Evolutionary conservation across 306 rosid genomes (phyloP).

Genomic region (Glycine tomentella): DNA sequence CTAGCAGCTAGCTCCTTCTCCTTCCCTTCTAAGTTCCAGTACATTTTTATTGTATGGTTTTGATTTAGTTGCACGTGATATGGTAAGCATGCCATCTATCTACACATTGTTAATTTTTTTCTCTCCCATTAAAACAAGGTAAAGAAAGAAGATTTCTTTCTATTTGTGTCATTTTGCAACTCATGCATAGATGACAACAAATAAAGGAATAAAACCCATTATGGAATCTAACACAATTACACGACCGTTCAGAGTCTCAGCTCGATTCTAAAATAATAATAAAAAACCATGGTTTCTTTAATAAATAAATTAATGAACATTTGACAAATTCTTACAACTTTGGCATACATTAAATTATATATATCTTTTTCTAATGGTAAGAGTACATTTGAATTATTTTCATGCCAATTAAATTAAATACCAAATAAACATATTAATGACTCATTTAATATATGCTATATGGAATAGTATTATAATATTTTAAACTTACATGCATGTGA

Average conservation of each 20-base stretch:
- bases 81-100: slow-evolving; percentile 5
- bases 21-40: slow-evolving; percentile 7
- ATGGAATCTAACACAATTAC: slow-evolving; percentile 41
- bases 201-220: slow-evolving; percentile 34
- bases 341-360: background rate
- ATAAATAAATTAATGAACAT: background rate
- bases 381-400: too few species aligned
- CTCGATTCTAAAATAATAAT: background rate
- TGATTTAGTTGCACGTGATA: slow-evolving; percentile 41
- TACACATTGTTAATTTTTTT: background rate
- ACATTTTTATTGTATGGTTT: slow-evolving; percentile 18
- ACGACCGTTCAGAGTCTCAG: background rate
- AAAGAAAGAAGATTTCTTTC: background rate
- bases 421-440: background rate
- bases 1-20: slow-evolving; percentile 10
- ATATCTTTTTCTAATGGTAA: too few species aligned
- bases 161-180: background rate
- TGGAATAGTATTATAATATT: background rate
- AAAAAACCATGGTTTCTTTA: background rate
- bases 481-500: background rate
- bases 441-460: slow-evolving; percentile 7
- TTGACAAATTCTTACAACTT: slow-evolving; percentile 12
- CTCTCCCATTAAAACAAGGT: background rate
- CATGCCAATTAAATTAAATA: background rate
- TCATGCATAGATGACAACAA: slow-evolving; percentile 40